A percentile compares a stretch with the other conserved stretches of the same genome.
Conservation (phyloP, 495 filamentous ascomycete genomes). For the Ramalina intermedia region DNA sequence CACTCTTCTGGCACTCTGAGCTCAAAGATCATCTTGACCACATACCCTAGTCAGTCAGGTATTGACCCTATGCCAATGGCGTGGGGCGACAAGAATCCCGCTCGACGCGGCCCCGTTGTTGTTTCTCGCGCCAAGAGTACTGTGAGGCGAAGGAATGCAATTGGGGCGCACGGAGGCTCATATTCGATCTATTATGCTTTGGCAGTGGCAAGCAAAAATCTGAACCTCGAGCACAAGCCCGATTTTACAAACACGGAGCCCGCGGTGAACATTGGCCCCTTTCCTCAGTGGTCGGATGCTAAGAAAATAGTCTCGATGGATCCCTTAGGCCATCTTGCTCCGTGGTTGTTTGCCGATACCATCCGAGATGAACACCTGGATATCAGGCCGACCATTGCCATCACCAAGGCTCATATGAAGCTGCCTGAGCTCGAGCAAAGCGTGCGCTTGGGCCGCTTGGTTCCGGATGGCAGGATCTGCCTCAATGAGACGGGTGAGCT, state of each 20-base stretch:
- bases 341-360: conserved; percentile 59
- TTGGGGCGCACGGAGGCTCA: conserved; percentile 86
- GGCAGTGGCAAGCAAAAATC: conserved; percentile 79
- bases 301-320: conserved; percentile 98
- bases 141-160: conserved; percentile 68
- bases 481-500: conserved; percentile 72
- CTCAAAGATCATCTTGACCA: conserved; percentile 64
- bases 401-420: conserved; percentile 95
- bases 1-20: not conserved
- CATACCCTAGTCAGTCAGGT: conserved; percentile 86
- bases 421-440: conserved; percentile 84
- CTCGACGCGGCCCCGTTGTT: conserved; percentile 72
- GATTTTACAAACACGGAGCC: conserved; percentile 94
- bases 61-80: conserved; percentile 79
- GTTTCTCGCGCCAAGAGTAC: conserved; percentile 65
- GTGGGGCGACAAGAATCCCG: conserved; percentile 71
- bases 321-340: conserved; percentile 77
- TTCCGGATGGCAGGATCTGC: conserved; percentile 84
- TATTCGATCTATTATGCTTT: conserved; percentile 95
- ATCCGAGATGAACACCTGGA: conserved; percentile 63
- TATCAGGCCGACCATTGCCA: conserved; percentile 84
- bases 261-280: conserved; percentile 72
- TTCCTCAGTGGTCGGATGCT: conserved; percentile 76
- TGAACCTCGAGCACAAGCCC: conserved; percentile 71
- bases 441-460: conserved; percentile 60